A percentile compares a stretch with the other conserved stretches of the same genome.
Conservation (phyloP, 768 basidiomycete species). For the Auricularia heimuer region DNA sequence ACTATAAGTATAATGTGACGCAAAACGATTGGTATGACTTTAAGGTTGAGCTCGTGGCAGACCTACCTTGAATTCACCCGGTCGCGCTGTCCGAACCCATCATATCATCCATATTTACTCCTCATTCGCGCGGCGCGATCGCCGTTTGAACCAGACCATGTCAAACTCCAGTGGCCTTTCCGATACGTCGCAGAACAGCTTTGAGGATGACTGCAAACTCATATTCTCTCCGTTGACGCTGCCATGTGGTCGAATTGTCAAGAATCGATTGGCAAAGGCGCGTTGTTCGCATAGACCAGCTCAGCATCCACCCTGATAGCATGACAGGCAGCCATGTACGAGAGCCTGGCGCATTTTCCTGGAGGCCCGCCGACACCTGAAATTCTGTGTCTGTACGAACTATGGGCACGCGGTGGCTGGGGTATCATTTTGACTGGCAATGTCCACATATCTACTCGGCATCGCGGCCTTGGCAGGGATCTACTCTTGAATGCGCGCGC, state of each 20-base stretch:
- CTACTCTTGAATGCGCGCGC: conserved; percentile 8
- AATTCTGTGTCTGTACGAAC: conserved; percentile 56
- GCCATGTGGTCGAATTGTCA: conserved; percentile 22
- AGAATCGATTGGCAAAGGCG: conserved; percentile 42
- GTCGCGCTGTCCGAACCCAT: too few relatives aligned
- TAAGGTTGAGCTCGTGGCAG: too few relatives aligned
- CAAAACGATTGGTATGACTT: too few relatives aligned
- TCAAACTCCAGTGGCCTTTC: background rate
- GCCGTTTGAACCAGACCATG: background rate
- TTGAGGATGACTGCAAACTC: background rate
- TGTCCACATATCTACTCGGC: conserved; percentile 45
- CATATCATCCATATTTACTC: too few relatives aligned
- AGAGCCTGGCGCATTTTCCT: conserved; percentile 55
- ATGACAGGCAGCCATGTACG: conserved; percentile 78
- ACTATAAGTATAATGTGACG: too few relatives aligned
- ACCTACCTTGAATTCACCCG: too few relatives aligned
- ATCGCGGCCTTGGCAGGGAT: background rate
- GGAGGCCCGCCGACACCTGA: conserved; percentile 65
- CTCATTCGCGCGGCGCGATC: too few relatives aligned
- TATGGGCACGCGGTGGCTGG: conserved; percentile 72
- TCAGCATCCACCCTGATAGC: background rate
- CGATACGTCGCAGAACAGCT: background rate
- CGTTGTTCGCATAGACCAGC: conserved; percentile 3
- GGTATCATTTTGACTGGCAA: conserved; percentile 88
- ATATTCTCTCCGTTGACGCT: conserved; percentile 17